phyloP scores from a whole-genome alignment of 2,329 filamentous ascomycete species.

The Cyanodermella asteris region DNA sequence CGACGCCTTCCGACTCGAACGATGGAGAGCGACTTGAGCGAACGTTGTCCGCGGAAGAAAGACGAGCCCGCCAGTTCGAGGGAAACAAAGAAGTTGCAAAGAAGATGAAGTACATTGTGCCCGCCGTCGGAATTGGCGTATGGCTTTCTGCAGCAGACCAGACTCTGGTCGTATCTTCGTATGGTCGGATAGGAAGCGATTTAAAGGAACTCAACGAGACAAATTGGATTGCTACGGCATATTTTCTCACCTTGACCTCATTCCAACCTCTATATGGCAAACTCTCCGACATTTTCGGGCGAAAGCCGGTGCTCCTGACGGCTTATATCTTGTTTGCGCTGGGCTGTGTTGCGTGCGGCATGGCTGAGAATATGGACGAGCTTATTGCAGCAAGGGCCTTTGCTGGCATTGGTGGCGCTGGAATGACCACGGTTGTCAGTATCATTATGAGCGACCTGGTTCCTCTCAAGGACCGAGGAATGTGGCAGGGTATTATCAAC shows the following conservation, averaged over 20 bases:
- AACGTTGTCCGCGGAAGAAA: slow-evolving; percentile 1
- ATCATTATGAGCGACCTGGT: slow-evolving; percentile 54
- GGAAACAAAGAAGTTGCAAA: slow-evolving; percentile 27
- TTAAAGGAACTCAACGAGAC: slow-evolving; percentile 52
- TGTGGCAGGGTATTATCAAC: slow-evolving; percentile 57
- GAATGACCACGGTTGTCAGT: slow-evolving; percentile 46
- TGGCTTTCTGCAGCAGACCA: slow-evolving; percentile 50
- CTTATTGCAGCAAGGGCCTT: slow-evolving; percentile 42
- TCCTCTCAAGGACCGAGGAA: slow-evolving; percentile 43
- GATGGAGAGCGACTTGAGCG: too few species aligned
- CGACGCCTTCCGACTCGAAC: background rate
- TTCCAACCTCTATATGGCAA: slow-evolving; percentile 58
- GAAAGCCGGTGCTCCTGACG: slow-evolving; percentile 43
- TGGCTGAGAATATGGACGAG: slow-evolving; percentile 41
- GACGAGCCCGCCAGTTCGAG: slow-evolving; percentile 15
- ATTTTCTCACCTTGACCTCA: slow-evolving; percentile 52
- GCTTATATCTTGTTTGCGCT: slow-evolving; percentile 42
- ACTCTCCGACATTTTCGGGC: slow-evolving; percentile 47
- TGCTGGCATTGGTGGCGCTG: slow-evolving; percentile 45
- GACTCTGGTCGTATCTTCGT: slow-evolving; percentile 57
- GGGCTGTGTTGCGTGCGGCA: slow-evolving; percentile 38
- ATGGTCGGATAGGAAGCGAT: slow-evolving; percentile 56
- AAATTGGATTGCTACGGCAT: slow-evolving; percentile 51
- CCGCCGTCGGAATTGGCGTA: slow-evolving; percentile 40
- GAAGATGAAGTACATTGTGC: slow-evolving; percentile 34